Conservation (phyloP, 1,139 yeast genomes). For the Yamadazyma triangularis region DNA sequence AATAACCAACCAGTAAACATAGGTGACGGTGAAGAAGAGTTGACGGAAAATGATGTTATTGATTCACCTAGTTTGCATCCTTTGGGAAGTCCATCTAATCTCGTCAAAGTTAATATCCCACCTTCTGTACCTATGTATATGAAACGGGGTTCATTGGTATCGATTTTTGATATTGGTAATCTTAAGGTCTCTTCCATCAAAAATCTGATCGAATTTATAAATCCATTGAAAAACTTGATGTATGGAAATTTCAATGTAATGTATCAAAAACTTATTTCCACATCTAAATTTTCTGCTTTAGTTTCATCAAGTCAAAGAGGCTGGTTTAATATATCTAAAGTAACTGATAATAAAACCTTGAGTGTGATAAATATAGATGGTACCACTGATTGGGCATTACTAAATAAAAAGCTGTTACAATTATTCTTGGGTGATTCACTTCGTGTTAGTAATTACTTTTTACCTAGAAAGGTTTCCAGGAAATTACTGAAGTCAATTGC, state of each 20-base stretch:
- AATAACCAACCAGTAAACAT: no score
- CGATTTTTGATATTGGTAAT: slow-evolving; percentile 36
- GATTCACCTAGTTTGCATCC: slow-evolving; percentile 29
- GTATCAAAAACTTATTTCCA: slow-evolving; percentile 45
- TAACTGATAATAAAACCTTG: slow-evolving; percentile 13
- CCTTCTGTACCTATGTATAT: slow-evolving; percentile 54
- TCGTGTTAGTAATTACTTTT: slow-evolving; percentile 24
- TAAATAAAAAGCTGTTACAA: slow-evolving; percentile 43
- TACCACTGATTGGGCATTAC: slow-evolving; percentile 55
- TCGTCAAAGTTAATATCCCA: slow-evolving; percentile 44
- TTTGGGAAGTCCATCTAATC: slow-evolving; percentile 32
- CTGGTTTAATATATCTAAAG: slow-evolving; percentile 12
- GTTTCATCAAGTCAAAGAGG: slow-evolving; percentile 20
- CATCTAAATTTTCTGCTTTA: slow-evolving; percentile 43
- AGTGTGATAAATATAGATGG: slow-evolving; percentile 48
- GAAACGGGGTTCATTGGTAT: slow-evolving; percentile 44
- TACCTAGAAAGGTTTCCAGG: slow-evolving; percentile 41
- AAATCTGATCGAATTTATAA: slow-evolving; percentile 25
- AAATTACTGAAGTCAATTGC: slow-evolving; percentile 20
- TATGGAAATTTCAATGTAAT: slow-evolving; percentile 38
- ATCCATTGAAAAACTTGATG: slow-evolving; percentile 35
- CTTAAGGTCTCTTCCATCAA: slow-evolving; percentile 20
- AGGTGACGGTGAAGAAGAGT: no score
- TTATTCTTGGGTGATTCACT: slow-evolving; percentile 51
- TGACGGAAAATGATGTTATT: slow-evolving; percentile 13